Conservation (phyloP, 2,329 filamentous ascomycete species). For the Didymella glomerata region DNA sequence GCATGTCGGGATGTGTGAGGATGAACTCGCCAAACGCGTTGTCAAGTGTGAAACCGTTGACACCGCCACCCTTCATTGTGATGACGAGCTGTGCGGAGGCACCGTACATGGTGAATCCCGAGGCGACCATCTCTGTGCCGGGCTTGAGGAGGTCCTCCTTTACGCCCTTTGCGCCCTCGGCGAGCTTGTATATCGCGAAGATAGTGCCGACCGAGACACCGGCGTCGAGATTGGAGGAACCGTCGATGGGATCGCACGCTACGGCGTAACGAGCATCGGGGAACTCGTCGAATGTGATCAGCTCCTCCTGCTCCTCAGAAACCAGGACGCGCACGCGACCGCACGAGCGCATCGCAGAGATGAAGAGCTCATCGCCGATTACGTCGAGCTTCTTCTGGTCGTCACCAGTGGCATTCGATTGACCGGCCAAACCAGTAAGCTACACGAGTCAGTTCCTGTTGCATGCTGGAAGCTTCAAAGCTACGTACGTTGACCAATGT, state of each 20-base stretch:
- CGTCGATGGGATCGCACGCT: constrained; percentile 97
- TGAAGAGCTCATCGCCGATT: constrained; percentile 97
- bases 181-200: constrained; percentile 91
- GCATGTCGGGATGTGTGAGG: constrained; percentile 94
- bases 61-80: constrained; percentile 89
- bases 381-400: constrained; percentile 99
- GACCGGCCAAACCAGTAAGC: constrained; percentile 91
- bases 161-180: constrained; percentile 75
- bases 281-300: constrained; percentile 83
- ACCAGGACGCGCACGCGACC: constrained; percentile 90
- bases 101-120: constrained; percentile 99
- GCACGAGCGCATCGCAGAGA: constrained; percentile 91
- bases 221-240: constrained; percentile 95
- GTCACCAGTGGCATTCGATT: constrained; percentile 93
- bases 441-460: constrained; percentile 38
- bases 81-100: constrained; percentile 95
- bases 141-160: constrained; percentile 89
- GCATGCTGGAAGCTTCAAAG: background rate
- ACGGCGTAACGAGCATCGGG: constrained; percentile 86
- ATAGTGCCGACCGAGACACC: constrained; percentile 98
- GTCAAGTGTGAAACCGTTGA: constrained; percentile 98
- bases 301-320: constrained; percentile 96
- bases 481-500: constrained; percentile 79
- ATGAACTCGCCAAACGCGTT: constrained; percentile 98
- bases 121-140: constrained; percentile 88